Evolutionary conservation across 805 yeast genomes (phyloP), one percentile per base, ranked within the genome.

Genomic region (Yarrowia osloensis): DNA sequence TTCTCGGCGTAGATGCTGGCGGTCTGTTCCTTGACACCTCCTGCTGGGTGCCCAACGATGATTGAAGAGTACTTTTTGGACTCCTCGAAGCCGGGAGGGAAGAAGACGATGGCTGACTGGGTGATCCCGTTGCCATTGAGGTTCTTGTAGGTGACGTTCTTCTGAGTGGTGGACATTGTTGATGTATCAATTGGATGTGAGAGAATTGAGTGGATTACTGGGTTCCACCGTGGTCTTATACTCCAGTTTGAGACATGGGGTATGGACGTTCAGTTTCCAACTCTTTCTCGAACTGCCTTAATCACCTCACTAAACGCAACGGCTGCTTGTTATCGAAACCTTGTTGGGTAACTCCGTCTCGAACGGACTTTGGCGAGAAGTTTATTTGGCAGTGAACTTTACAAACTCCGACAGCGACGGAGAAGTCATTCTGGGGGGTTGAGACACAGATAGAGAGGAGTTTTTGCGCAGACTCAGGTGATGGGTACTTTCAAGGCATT

Each of bases 11-110:
- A 67, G 28, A 62, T 15, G 33, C 68, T 62, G 11, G 71, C 24
- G 12, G 71, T 66, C 55, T 70, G 71, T 26, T 70, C 71, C 59
- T 70, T 70, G 21, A 65, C 39, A 24, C 69, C 49, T 26, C 67
- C 61, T 7, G 19, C 54, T 1, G 71, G 71, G 28, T 70, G 71
- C 13, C 39, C 67, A 5, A 54, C 66, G 2, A 70, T 59, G 17
- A 70, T 49, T 6, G 68, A 65, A 5, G 71, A 59, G 52, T 67
- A 67, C 67, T 65, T 57, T 15, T 55, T 66, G 26, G 42, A 31
- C 40, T 66, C 49, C 31, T 66, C 54, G 28, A 69, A 69, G 31
- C 19, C 24, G n/a, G 29, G 37, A 21, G 68, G 68, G 65, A 40
- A 63, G 47, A 24, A 19, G 44, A 67, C 9, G 17, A n/a, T 22